phyloP scores from a whole-genome alignment of 148 eudicot species.

The Cornus florida region DNA sequence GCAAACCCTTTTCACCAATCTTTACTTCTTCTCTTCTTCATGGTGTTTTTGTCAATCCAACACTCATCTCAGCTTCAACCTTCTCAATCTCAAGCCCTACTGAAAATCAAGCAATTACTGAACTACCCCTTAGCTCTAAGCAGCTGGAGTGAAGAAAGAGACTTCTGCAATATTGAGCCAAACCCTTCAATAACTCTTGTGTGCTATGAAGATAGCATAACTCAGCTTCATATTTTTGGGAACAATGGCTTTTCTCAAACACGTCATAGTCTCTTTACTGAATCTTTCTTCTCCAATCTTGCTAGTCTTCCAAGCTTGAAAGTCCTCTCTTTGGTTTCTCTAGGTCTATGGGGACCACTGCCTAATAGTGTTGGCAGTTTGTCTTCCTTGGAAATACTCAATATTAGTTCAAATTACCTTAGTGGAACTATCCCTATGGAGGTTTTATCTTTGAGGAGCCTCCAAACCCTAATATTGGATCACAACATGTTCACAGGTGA shows the following conservation, averaged over 20 bases:
- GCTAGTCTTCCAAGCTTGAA: constrained; percentile 53
- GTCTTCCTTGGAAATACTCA: constrained; percentile 63
- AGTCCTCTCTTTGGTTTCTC: constrained; percentile 64
- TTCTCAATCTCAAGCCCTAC: constrained; percentile 51
- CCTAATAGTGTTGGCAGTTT: constrained; percentile 51
- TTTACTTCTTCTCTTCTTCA: constrained; percentile 9
- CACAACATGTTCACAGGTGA: constrained; percentile 57
- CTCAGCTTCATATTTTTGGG: constrained; percentile 69
- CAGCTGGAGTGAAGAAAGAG: constrained; percentile 38
- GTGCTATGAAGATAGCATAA: constrained; percentile 64
- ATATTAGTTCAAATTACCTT: constrained; percentile 68
- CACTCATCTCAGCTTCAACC: constrained; percentile 38
- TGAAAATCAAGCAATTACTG: constrained; percentile 47
- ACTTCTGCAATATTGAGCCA: constrained; percentile 56
- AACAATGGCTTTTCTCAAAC: constrained; percentile 31
- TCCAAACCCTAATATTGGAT: constrained; percentile 69
- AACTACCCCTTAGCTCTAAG: constrained; percentile 43
- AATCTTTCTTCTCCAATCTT: constrained; percentile 44
- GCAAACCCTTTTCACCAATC: constrained; percentile 12
- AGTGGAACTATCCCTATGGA: constrained; percentile 60
- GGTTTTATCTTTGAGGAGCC: constrained; percentile 39
- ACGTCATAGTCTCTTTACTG: constrained; percentile 45
- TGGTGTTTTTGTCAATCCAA: constrained; percentile 24
- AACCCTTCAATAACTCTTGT: constrained; percentile 44
- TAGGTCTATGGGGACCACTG: constrained; percentile 66